phyloP scores from a whole-genome alignment of 1,284 basidiomycete species.

The Moesziomyces sp. region DNA sequence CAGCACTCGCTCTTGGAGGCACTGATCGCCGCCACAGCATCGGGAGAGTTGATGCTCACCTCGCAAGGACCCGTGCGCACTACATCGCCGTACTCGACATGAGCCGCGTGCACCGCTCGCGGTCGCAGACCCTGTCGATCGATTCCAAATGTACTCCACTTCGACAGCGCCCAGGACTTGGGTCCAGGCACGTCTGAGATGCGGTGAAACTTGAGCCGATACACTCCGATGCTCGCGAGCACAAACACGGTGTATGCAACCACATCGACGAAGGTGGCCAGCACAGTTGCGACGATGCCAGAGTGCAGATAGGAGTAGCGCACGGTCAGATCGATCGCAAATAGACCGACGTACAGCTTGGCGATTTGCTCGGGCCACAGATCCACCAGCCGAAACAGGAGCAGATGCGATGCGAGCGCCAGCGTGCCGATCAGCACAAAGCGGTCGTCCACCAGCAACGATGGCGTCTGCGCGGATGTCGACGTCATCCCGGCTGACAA shows the following conservation, averaged over 20 bases:
- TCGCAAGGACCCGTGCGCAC: conserved; percentile 34
- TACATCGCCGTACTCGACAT: conserved; percentile 22
- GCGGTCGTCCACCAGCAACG: conserved; percentile 2
- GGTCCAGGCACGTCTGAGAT: conserved; percentile 1
- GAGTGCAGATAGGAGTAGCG: neutral
- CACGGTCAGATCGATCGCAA: neutral
- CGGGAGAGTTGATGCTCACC: conserved; percentile 22
- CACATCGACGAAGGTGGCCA: neutral
- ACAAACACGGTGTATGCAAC: neutral
- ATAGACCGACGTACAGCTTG: neutral
- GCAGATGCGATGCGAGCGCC: conserved; percentile 1
- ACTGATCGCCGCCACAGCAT: conserved; percentile 17
- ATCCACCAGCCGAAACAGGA: conserved; percentile 4
- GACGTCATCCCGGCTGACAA: no score
- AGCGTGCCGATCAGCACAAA: neutral
- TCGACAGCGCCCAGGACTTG: neutral
- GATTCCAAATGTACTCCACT: neutral
- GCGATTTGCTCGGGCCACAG: conserved; percentile 1
- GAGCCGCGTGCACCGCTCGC: conserved; percentile 4
- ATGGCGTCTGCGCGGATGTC: no score
- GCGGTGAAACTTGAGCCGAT: conserved; percentile 5
- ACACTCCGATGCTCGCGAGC: neutral
- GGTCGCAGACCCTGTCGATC: conserved; percentile 2
- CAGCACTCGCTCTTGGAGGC: conserved; percentile 2
- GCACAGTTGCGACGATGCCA: neutral